phyloP scores from a whole-genome alignment of 2,329 filamentous ascomycete genomes.

The Microcyclospora pomicola region DNA sequence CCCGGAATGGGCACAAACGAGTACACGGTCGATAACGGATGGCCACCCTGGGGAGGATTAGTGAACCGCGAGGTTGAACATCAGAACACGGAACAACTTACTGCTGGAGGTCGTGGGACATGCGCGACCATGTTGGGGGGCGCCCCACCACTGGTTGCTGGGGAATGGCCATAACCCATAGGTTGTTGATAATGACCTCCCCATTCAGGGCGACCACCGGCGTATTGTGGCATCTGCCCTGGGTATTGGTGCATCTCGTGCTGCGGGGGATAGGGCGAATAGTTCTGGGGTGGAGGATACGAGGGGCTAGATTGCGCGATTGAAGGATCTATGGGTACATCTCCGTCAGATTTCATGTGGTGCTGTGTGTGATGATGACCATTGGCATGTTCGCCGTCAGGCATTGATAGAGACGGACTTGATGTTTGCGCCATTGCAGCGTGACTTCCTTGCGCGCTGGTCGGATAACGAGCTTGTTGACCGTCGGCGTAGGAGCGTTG shows the following conservation, averaged over 20 bases:
- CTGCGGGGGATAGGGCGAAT: constrained; percentile 73
- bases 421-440: constrained; percentile 96
- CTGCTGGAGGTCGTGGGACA: constrained; percentile 46
- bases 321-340: constrained; percentile 98
- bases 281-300: constrained; percentile 65
- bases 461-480: constrained; percentile 57
- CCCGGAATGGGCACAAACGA: constrained; percentile 96
- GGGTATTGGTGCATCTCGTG: constrained; percentile 73
- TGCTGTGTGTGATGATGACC: constrained; percentile 25
- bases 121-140: constrained; percentile 44
- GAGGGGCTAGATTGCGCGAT: constrained; percentile 88
- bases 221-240: constrained; percentile 47
- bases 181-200: constrained; percentile 44
- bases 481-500: constrained; percentile 63
- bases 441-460: constrained; percentile 58
- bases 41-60: constrained; percentile 31
- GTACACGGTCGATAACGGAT: constrained; percentile 64
- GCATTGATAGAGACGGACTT: constrained; percentile 89
- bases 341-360: constrained; percentile 83
- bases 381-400: constrained; percentile 68
- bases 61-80: constrained; percentile 13
- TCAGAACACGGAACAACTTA: constrained; percentile 30
- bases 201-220: constrained; percentile 59
- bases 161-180: constrained; percentile 35
- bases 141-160: constrained; percentile 43